Percentiles rank a stretch among this genome's conserved stretches.
Evolutionary conservation across 2,329 filamentous ascomycete genomes (phyloP).

Genomic region (Xylariaceae sp.): DNA sequence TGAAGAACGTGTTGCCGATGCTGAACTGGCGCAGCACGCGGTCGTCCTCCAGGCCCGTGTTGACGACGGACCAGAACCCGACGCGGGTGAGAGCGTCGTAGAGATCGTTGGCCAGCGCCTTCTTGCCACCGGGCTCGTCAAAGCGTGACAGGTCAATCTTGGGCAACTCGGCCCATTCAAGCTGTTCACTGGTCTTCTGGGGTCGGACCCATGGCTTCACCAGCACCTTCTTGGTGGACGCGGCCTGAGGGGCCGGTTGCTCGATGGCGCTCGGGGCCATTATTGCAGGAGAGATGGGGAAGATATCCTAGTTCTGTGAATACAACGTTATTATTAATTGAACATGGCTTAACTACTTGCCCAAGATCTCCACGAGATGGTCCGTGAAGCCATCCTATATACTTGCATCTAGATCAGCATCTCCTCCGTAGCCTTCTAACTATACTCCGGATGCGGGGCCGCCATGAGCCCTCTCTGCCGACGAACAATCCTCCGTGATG

Average conservation of each 20-base stretch:
- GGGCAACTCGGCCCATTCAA: slow-evolving; percentile 43
- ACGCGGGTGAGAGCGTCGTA: slow-evolving; percentile 36
- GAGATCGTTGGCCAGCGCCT: slow-evolving; percentile 40
- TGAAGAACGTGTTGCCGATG: slow-evolving; percentile 17
- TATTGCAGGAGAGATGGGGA: too few relatives aligned
- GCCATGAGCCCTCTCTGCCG: neutral
- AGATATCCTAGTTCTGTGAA: too few relatives aligned
- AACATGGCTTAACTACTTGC: too few relatives aligned
- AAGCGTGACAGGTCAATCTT: slow-evolving; percentile 46
- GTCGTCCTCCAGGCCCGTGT: slow-evolving; percentile 16
- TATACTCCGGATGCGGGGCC: slow-evolving; percentile 1
- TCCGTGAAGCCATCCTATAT: neutral
- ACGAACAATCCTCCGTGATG: neutral
- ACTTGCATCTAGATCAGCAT: slow-evolving; percentile 1
- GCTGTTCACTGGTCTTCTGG: slow-evolving; percentile 18
- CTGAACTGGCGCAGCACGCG: slow-evolving; percentile 17
- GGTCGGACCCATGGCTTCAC: slow-evolving; percentile 26
- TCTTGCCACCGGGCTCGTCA: slow-evolving; percentile 41
- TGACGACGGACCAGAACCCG: slow-evolving; percentile 40
- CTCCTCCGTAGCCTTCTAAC: too few relatives aligned
- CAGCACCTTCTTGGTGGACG: slow-evolving; percentile 8
- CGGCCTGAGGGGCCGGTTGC: slow-evolving; percentile 4
- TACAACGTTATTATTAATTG: too few relatives aligned
- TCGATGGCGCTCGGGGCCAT: slow-evolving; percentile 23
- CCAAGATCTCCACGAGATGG: too few relatives aligned